Evolutionary conservation across 805 yeast species (phyloP), one percentile per base, ranked within the genome.

Genomic region (Blastobotrys attinorum): DNA sequence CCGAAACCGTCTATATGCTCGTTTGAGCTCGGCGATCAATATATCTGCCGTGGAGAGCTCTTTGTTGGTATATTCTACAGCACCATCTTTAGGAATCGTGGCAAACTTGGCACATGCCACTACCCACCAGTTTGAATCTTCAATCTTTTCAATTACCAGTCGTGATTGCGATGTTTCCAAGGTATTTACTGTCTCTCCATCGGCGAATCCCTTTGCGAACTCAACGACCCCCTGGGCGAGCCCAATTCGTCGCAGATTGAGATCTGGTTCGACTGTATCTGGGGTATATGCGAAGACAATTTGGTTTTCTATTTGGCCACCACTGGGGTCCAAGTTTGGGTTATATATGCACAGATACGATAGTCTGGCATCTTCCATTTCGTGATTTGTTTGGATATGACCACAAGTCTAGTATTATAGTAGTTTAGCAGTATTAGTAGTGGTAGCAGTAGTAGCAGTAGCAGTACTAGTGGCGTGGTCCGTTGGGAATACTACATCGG

Each of bases 141-240:
- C 58, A 15, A 66, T 44, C 29, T 46, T 44, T 2, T 63, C 60
- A 13, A 59, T 50, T 8, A 67, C 50, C 1, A 62, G 57, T 11
- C 70, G 42, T 2, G 66, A 50, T 32, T 55, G 53, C 39, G 55
- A 59, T 3, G 72, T 64, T 23, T 65, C 69, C 15, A 67, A 53
- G 38, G 46, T 25, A 8, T 46, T 41, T 22, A 52, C 46, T 2
- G 50, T 47, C 41, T 42, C 44, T 2, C 54, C 53, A 13, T 40
- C 45, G 7, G 55, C 39, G 21, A 58, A 53, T 25, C 46, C 56
- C n/a, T 46, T 42, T n/a, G 48, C 41, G 23, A 58, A 48, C 39
- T 49, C 57, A 16, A 51, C 49, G 18, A 66, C 51, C 2, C 73
- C 76, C 42, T 70, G 70, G 3, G 71, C 59, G 23, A 72, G 52